These are phyloP conservation scores for Penstemon davidsonii DNA, from an alignment of 257 asterid genomes.

Conservation along the genomic window DNA sequence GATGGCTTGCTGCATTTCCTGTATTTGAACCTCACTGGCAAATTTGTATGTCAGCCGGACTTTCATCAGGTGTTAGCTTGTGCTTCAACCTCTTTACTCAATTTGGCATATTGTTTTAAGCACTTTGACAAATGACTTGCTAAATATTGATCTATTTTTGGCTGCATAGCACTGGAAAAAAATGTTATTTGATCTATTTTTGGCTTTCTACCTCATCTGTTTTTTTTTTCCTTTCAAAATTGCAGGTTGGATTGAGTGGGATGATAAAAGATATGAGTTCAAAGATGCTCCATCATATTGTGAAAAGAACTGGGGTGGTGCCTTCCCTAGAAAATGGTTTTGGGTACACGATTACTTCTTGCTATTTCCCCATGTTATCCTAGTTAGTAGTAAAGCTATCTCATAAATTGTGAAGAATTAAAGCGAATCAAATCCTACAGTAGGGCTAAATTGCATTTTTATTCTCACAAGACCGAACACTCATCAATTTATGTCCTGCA, in stretches of 20 bases:
- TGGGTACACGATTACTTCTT: slow-evolving; percentile 55
- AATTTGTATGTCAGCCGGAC: slow-evolving; percentile 96
- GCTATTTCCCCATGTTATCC: slow-evolving; percentile 1
- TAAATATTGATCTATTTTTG: background rate
- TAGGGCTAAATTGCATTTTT: too few relatives aligned
- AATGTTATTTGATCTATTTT: background rate
- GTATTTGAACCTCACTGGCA: slow-evolving; percentile 99
- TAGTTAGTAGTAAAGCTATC: background rate
- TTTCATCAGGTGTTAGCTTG: slow-evolving; percentile 71
- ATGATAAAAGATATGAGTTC: slow-evolving; percentile 75
- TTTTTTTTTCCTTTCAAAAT: slow-evolving; percentile 18
- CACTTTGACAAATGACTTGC: slow-evolving; percentile 9
- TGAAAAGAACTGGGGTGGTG: slow-evolving; percentile 97
- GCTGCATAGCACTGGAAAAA: slow-evolving; percentile 8
- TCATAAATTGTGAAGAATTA: too few relatives aligned
- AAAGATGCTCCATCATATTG: slow-evolving; percentile 93
- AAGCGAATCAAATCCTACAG: too few relatives aligned
- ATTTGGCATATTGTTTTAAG: background rate
- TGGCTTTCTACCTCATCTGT: slow-evolving; percentile 9
- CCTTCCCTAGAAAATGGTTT: slow-evolving; percentile 96
- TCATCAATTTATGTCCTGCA: too few relatives aligned
- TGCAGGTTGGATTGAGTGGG: slow-evolving; percentile 99
- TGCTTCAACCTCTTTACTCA: slow-evolving; percentile 5
- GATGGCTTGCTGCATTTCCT: slow-evolving; percentile 99
- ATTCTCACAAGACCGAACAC: too few relatives aligned